Conservation (phyloP, 2,329 filamentous ascomycete species). For the Ophioceras dolichostomum region DNA sequence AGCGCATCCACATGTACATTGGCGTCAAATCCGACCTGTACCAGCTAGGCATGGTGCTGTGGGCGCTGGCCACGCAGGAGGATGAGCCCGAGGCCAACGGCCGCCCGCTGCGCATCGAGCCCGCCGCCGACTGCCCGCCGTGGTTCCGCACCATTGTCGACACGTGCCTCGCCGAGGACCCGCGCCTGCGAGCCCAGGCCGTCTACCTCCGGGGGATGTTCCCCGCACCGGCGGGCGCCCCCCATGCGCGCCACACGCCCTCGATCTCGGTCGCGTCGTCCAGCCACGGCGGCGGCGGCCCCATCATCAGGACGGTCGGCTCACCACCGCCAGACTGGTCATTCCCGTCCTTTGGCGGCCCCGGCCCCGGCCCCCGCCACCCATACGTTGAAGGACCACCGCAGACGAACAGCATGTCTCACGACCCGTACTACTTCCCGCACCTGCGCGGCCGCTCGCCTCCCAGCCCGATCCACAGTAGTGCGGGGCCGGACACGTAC, state of each 20-base stretch:
- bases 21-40: constrained; percentile 95
- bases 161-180: constrained; percentile 63
- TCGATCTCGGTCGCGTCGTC: constrained; percentile 23
- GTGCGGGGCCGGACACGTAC: constrained; percentile 22
- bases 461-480: constrained; percentile 34
- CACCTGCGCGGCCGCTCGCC: constrained; percentile 41
- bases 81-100: constrained; percentile 79
- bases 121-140: constrained; percentile 53
- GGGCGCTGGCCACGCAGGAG: constrained; percentile 75
- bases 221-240: constrained; percentile 28
- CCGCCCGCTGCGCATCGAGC: constrained; percentile 51
- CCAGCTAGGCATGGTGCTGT: constrained; percentile 94
- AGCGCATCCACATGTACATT: constrained; percentile 93
- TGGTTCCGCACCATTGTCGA: constrained; percentile 71
- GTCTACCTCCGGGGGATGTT: constrained; percentile 59
- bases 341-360: constrained; percentile 20
- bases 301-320: constrained; percentile 26
- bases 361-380: too few relatives aligned
- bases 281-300: constrained; percentile 18
- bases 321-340: constrained; percentile 27
- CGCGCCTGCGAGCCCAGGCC: constrained; percentile 62
- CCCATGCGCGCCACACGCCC: constrained; percentile 16
- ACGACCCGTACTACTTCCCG: constrained; percentile 32
- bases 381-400: constrained; percentile 22
- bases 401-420: constrained; percentile 19